These are phyloP conservation scores for Cornus controversa DNA, from an alignment of 148 eudicot species.

Conservation along the genomic window DNA sequence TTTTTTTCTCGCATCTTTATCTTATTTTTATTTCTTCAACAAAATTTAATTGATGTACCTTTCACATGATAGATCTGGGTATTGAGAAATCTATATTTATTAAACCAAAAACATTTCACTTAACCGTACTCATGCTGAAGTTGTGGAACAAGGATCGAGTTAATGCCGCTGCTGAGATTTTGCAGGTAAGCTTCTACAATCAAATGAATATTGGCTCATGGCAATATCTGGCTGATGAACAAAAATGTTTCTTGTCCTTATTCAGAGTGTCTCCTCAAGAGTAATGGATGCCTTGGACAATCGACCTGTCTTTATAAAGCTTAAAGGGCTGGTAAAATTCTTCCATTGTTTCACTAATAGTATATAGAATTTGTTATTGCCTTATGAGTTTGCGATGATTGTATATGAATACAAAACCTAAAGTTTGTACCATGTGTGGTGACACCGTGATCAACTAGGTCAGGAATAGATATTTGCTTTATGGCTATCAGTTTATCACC, in stretches of 20 bases:
- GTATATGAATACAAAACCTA: no score
- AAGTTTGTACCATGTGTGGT: no score
- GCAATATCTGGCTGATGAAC: neutral
- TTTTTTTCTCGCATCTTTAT: neutral
- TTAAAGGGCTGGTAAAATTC: constrained; percentile 74
- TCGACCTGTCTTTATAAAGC: constrained; percentile 62
- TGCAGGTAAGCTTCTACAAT: constrained; percentile 51
- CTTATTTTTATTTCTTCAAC: neutral
- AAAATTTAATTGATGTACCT: neutral
- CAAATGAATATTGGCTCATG: neutral
- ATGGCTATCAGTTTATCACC: neutral
- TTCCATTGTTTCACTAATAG: neutral
- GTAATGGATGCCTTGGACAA: constrained; percentile 63
- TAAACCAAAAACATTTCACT: constrained; percentile 72
- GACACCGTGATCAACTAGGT: no score
- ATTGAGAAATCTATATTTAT: constrained; percentile 83
- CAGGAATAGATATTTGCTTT: no score
- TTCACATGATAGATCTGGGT: constrained; percentile 52
- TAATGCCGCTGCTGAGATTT: constrained; percentile 68
- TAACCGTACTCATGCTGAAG: constrained; percentile 89
- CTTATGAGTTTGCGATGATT: neutral
- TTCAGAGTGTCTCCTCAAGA: constrained; percentile 57
- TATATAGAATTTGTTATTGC: neutral
- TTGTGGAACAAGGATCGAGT: constrained; percentile 86
- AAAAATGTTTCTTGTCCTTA: constrained; percentile 12